These are phyloP conservation scores for Fistulinella staudtii DNA, from an alignment of 1,284 basidiomycete genomes.

Conservation along the genomic window DNA sequence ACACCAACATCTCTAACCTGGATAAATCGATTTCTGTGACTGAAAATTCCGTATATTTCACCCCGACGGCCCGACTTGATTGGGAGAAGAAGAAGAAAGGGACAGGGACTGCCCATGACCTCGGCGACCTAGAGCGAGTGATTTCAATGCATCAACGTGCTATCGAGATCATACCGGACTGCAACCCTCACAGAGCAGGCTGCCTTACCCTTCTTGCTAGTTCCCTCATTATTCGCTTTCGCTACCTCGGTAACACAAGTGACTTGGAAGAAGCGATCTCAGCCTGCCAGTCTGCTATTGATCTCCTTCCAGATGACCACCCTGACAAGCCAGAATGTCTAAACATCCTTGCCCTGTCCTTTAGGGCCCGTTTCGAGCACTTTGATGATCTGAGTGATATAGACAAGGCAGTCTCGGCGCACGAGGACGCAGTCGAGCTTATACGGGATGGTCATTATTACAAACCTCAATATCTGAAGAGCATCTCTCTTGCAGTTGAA, in stretches of 20 bases:
- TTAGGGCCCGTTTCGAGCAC: not conserved
- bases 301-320: not conserved
- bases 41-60: too few relatives aligned
- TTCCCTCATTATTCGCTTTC: not conserved
- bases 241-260: not conserved
- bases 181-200: not conserved
- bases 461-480: too few relatives aligned
- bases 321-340: not conserved
- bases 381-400: not conserved
- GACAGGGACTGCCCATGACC: not conserved
- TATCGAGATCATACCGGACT: not conserved
- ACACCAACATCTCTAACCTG: too few relatives aligned
- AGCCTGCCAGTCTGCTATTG: not conserved
- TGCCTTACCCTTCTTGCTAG: not conserved
- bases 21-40: too few relatives aligned
- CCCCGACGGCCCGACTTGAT: too few relatives aligned
- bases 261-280: not conserved
- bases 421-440: not conserved
- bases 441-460: too few relatives aligned
- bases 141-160: not conserved
- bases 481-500: too few relatives aligned
- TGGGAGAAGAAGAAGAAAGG: too few relatives aligned
- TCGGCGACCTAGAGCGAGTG: not conserved
- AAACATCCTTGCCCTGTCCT: not conserved
- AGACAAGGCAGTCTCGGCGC: not conserved